A percentile compares a stretch with the other conserved stretches of the same genome.
Conservation (phyloP, 2,329 filamentous ascomycete species). For the Trichoderma gracile region DNA sequence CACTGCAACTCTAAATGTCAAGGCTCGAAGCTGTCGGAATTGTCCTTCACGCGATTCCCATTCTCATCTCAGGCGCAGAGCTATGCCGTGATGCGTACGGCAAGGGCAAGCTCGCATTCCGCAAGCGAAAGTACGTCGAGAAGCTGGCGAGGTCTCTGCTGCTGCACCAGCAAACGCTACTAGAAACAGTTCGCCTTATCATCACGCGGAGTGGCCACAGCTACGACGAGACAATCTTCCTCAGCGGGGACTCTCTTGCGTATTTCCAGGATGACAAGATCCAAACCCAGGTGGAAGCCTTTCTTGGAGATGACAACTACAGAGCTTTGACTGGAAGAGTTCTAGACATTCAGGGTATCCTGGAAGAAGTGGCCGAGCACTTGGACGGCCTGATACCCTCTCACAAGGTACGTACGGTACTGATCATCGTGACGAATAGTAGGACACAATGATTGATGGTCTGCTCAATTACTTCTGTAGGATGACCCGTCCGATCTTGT, state of each 20-base stretch:
- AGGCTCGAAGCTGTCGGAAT: slow-evolving; percentile 11
- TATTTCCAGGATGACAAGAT: slow-evolving; percentile 9
- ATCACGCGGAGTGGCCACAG: slow-evolving; percentile 4
- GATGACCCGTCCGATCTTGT: slow-evolving; percentile 9
- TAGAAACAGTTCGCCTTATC: slow-evolving; percentile 2
- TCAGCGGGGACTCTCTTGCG: slow-evolving; percentile 3
- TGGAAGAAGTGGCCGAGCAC: slow-evolving; percentile 10
- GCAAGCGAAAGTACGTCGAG: slow-evolving; percentile 15
- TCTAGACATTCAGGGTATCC: background rate
- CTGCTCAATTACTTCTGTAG: background rate
- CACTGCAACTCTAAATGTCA: slow-evolving; percentile 2
- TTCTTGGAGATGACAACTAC: slow-evolving; percentile 14
- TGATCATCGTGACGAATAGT: background rate
- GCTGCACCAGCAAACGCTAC: slow-evolving; percentile 6
- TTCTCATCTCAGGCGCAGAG: slow-evolving; percentile 9
- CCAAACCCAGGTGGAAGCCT: background rate
- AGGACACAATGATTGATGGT: background rate
- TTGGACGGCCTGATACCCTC: slow-evolving; percentile 14
- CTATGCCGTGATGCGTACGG: background rate
- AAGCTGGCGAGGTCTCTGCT: slow-evolving; percentile 19
- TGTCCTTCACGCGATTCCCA: slow-evolving; percentile 14
- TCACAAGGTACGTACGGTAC: slow-evolving; percentile 3
- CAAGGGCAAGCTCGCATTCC: background rate
- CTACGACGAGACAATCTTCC: background rate
- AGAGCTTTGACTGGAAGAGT: slow-evolving; percentile 10